These are phyloP conservation scores for Colletotrichum melonis DNA, from an alignment of 2,329 filamentous ascomycete genomes.

Conservation along the genomic window DNA sequence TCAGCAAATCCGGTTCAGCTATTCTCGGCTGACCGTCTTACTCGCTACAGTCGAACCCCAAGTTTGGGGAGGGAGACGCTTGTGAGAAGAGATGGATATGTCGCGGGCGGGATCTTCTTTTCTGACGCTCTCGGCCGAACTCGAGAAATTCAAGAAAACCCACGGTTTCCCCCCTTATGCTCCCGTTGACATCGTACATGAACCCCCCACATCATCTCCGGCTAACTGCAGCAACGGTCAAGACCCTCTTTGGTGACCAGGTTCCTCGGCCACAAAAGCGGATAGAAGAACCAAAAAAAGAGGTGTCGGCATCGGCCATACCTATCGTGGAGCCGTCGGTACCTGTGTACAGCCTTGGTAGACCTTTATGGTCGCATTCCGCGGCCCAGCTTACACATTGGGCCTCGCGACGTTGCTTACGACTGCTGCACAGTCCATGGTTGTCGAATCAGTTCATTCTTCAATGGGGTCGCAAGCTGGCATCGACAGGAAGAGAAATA, in stretches of 20 bases:
- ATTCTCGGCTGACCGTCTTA: background rate
- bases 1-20: background rate
- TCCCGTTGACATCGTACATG: background rate
- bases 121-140: background rate
- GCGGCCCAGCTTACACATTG: constrained; percentile 1
- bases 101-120: background rate
- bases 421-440: background rate
- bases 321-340: background rate
- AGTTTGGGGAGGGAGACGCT: background rate
- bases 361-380: background rate
- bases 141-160: background rate
- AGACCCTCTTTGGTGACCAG: constrained; percentile 29
- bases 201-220: constrained; percentile 33
- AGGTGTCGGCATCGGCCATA: background rate
- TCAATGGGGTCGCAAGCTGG: background rate
- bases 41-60: background rate
- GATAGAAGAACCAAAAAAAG: constrained; percentile 18
- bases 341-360: background rate
- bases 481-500: background rate
- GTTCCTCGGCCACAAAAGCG: constrained; percentile 8
- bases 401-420: background rate
- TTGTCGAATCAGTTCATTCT: background rate
- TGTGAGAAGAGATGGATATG: background rate
- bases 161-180: background rate
- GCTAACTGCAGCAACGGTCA: constrained; percentile 24